These are phyloP conservation scores for Aspergillus neoniger DNA, from an alignment of 2,329 filamentous ascomycete species.

Conservation along the genomic window DNA sequence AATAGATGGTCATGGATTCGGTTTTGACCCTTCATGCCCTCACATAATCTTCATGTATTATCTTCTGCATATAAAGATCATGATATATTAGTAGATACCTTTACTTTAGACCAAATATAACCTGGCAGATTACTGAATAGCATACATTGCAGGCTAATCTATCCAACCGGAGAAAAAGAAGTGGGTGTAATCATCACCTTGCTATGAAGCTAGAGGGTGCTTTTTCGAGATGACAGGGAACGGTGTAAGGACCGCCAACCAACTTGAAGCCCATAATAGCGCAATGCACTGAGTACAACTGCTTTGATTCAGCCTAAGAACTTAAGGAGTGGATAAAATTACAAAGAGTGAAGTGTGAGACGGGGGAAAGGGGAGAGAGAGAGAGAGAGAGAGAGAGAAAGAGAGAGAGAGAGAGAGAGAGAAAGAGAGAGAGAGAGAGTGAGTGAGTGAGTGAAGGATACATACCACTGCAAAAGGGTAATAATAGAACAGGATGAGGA, in stretches of 20 bases:
- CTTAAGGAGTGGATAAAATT: too few species aligned
- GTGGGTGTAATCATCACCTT: not conserved
- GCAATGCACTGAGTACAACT: too few species aligned
- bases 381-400: too few species aligned
- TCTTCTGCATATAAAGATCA: constrained; percentile 20
- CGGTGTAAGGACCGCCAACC: too few species aligned
- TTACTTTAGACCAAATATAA: not conserved
- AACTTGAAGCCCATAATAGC: too few species aligned
- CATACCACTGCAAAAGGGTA: not conserved
- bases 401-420: too few species aligned
- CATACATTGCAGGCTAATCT: not conserved
- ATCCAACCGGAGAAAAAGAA: not conserved
- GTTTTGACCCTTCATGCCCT: not conserved
- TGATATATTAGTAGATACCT: constrained; percentile 6
- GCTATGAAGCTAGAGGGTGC: not conserved
- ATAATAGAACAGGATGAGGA: not conserved
- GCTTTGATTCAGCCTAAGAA: too few species aligned
- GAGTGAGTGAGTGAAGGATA: too few species aligned
- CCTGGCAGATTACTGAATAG: not conserved
- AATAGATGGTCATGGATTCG: constrained; percentile 9
- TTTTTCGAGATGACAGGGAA: too few species aligned
- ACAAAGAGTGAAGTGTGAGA: too few species aligned
- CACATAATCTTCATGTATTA: constrained; percentile 15
- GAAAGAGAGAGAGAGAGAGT: too few species aligned
- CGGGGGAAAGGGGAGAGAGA: too few species aligned